Base-by-base conservation (phyloP, 352 stramenopile species). In the Phytophthora pseudosyringae region DNA sequence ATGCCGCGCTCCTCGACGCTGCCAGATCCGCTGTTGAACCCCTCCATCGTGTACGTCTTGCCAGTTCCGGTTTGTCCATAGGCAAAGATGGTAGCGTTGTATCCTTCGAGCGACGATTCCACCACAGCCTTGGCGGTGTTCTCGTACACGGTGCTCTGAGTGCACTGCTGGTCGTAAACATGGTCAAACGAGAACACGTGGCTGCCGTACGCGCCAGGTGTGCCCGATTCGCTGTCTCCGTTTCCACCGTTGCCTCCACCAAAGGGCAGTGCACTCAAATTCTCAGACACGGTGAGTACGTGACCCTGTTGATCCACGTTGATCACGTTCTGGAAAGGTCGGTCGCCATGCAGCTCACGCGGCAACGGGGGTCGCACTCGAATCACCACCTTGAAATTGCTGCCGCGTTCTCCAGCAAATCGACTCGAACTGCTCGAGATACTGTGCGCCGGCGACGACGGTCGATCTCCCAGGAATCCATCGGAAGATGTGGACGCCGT, bases 31-130 rank as follows among this genome's bases (percentile, higher is more conserved):
- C 73, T 88, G 69, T 93, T 93, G 70, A 94, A 94, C 2, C 98
- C 98, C 66, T 99, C 96, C 97, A 99, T 99, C 1, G 98, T 98
- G 76, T 97, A 96, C 32, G 94, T 98, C 66, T 98, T 98, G 44
- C 94, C 94, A 3, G 83, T 96, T 48, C 94, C 94, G 0, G 90
- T 97, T 68, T 97, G 90, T 2, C 90, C 90, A 59, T 97, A 97
- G 12, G 88, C 88, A 44, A 97, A 97, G 47, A 97, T 95, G 16
- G 90, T 97, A 8, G 92, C 91, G 64, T 97, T 93, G 78, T 97
- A 97, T 6, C 91, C 91, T 78, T 97, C 90, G 3, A 98, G 80
- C 16, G 83, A 97, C 13, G 85, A 98, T 55, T 97, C 89, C 15
- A 98, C 94, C 8, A 98, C 89, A 0, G 89, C 88, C 52, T 96